Evolutionary conservation across 352 stramenopile genomes (phyloP), one percentile per base, ranked within the genome.

Genomic region (Achlya hypogyna): DNA sequence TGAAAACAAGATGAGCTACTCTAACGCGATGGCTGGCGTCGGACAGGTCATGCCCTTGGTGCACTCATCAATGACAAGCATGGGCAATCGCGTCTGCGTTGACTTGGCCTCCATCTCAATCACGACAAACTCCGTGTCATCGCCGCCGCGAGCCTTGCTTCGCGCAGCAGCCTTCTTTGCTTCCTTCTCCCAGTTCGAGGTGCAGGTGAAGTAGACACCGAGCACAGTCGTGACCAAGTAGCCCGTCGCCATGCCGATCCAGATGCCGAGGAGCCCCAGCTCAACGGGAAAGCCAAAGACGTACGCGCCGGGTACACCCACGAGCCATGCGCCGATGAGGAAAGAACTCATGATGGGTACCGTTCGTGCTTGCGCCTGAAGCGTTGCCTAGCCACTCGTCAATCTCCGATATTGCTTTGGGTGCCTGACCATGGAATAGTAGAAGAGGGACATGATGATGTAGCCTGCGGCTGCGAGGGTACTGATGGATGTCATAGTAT

Each of bases 391-490:
- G 14, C 5, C n/a, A 22, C 16, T n/a, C 4, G 12, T 40, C 40
- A 16, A 59, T 5, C n/a, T 12, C 12, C 18, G 9, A 52, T 34
- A 35, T n/a, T n/a, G n/a, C n/a, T n/a, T n/a, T n/a, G n/a, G n/a
- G 38, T 45, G 10, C 10, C 38, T 25, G 34, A 86, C 81, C 58
- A 91, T 81, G 9, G 82, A 75, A 52, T 85, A 85, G 73, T 88
- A 95, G 74, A 93, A 93, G 72, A 93, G 85, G 18, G 60, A 71
- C n/a, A 95, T 74, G 5, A 86, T 74, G 45, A 85, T 69, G 71
- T 93, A 93, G 9, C 75, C 81, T 28, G 87, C 53, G 4, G 74
- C 76, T 0, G 81, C 75, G 6, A 91, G 70, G 14, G 71, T 69
- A 23, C 69, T 79, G 53, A 95, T 81, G 56, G 86, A 72, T 16